Evolutionary conservation across 1,139 yeast species (phyloP).

Genomic region (Entelexis paramagnoliae): DNA sequence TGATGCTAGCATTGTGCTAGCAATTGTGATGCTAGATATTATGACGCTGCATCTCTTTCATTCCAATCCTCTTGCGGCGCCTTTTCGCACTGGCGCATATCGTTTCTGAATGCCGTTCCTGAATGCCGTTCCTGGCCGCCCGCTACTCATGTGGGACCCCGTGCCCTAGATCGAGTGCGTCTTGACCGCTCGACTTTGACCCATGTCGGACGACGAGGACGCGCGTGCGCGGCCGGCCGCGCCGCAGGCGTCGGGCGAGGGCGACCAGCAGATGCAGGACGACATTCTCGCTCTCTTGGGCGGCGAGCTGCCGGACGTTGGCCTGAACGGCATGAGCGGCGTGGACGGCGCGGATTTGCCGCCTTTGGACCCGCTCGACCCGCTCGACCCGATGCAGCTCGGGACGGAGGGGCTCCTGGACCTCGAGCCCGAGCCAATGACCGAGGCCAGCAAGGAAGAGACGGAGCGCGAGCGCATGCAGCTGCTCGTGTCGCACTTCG

Average conservation of each 20-base stretch:
- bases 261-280: slow-evolving; percentile 4
- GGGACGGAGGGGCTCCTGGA: background rate
- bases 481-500: slow-evolving; percentile 59
- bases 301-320: background rate
- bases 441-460: slow-evolving; percentile 22
- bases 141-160: background rate
- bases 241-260: background rate
- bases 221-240: slow-evolving; percentile 1
- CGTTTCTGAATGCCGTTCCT: too few relatives aligned
- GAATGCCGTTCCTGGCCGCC: too few relatives aligned
- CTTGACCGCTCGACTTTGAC: background rate
- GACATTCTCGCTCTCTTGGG: slow-evolving; percentile 5
- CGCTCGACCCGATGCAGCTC: slow-evolving; percentile 3
- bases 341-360: background rate
- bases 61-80: too few relatives aligned
- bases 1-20: too few relatives aligned
- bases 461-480: slow-evolving; percentile 45
- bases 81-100: too few relatives aligned
- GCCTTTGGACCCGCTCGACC: slow-evolving; percentile 4
- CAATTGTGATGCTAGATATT: too few relatives aligned
- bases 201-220: slow-evolving; percentile 4
- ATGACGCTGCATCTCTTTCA: too few relatives aligned
- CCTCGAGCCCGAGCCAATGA: background rate
- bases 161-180: background rate
- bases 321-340: background rate